Percentiles rank a stretch among this genome's conserved stretches.
These are phyloP conservation scores for Nothophoma quercina DNA, from an alignment of 2,329 filamentous ascomycete genomes.

Conservation along the genomic window DNA sequence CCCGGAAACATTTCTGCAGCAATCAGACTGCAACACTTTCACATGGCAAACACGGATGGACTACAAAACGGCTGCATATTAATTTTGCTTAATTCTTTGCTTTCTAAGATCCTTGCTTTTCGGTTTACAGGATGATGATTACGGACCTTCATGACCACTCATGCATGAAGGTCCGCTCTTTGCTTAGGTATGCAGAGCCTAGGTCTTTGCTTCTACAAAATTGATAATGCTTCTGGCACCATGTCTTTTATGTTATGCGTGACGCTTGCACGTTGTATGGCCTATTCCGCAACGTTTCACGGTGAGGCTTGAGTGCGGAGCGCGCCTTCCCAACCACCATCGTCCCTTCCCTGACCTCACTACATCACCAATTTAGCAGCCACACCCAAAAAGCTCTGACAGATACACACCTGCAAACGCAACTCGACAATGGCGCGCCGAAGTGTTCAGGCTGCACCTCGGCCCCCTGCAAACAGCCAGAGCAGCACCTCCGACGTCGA, in stretches of 20 bases:
- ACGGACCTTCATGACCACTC: no score
- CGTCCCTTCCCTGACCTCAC: constrained; percentile 1
- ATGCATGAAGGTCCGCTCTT: not conserved
- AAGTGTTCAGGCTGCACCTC: constrained; percentile 7
- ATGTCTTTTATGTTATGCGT: not conserved
- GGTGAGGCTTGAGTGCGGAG: not conserved
- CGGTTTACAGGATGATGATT: not conserved
- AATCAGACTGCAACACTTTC: not conserved
- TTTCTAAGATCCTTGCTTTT: constrained; percentile 1
- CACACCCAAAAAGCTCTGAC: not conserved
- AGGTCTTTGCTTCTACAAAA: not conserved
- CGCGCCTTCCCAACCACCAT: constrained; percentile 5
- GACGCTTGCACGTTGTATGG: not conserved
- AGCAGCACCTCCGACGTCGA: constrained; percentile 16
- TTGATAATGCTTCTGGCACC: constrained; percentile 4
- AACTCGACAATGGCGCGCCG: constrained; percentile 24
- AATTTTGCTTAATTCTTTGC: not conserved
- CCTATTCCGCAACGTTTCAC: no score
- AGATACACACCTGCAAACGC: not conserved
- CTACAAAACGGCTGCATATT: constrained; percentile 4
- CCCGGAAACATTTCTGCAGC: not conserved
- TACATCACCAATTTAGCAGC: not conserved
- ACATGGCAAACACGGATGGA: not conserved
- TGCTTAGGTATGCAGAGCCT: not conserved
- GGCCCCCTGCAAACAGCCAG: constrained; percentile 4